Conservation (phyloP, 1,284 basidiomycete genomes). For the Malassezia dermatis region DNA sequence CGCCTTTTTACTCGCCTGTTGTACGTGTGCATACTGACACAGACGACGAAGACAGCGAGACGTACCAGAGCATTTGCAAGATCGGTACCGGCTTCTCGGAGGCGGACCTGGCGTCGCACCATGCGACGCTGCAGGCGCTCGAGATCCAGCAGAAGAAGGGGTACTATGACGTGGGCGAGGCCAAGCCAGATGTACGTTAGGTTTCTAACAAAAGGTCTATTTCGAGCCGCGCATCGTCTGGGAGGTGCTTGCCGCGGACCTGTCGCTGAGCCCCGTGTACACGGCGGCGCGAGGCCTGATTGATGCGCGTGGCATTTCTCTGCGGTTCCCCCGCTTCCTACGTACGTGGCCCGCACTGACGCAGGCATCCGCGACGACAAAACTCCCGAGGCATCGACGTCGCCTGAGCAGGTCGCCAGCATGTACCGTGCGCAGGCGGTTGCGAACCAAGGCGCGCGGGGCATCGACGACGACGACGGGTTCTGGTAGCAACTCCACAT, state of each 20-base stretch:
- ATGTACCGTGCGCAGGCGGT: conserved; percentile 80
- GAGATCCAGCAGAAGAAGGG: conserved; percentile 58
- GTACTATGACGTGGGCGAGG: conserved; percentile 57
- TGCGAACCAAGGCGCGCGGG: conserved; percentile 56
- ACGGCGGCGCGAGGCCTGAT: conserved; percentile 75
- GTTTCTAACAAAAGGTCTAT: conserved; percentile 18
- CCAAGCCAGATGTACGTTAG: conserved; percentile 33
- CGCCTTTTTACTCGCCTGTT: conserved; percentile 42
- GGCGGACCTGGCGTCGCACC: conserved; percentile 65
- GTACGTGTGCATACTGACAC: neutral
- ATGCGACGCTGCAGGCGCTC: conserved; percentile 65
- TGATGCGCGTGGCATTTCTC: conserved; percentile 59
- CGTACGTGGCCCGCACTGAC: conserved; percentile 43
- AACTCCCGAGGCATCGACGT: conserved; percentile 75
- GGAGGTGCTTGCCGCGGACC: conserved; percentile 94
- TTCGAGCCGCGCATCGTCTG: conserved; percentile 60
- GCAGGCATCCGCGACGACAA: conserved; percentile 75
- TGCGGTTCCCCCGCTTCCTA: conserved; percentile 91
- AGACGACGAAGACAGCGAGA: conserved; percentile 38
- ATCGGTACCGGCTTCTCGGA: conserved; percentile 98
- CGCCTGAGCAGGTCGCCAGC: conserved; percentile 86
- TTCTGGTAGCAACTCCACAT: conserved; percentile 60
- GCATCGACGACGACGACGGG: conserved; percentile 61
- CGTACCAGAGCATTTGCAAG: conserved; percentile 59
- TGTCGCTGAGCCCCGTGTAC: conserved; percentile 92